Conservation (phyloP, 805 yeast species). For the Torulaspora franciscae region DNA sequence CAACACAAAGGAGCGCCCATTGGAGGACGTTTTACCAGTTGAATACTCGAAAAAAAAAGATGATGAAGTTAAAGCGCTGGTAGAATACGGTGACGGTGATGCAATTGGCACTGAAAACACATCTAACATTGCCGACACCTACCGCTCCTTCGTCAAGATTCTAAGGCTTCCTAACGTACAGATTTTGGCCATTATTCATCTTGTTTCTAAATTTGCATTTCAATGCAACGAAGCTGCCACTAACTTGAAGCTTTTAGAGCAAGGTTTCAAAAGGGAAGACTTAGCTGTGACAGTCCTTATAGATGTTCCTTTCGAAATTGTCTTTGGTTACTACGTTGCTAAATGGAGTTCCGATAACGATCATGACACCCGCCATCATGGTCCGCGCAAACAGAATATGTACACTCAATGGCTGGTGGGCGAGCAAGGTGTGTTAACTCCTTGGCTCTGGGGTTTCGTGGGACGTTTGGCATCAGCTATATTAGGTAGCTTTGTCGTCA, state of each 20-base stretch:
- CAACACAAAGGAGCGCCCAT: slow-evolving; percentile 69
- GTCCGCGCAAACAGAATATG: neutral
- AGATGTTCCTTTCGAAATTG: slow-evolving; percentile 92
- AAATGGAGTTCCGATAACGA: slow-evolving; percentile 75
- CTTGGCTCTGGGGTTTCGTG: slow-evolving; percentile 84
- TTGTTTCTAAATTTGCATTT: slow-evolving; percentile 84
- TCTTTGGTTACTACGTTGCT: slow-evolving; percentile 94
- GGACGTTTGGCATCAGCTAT: slow-evolving; percentile 76
- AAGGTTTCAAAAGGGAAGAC: slow-evolving; percentile 90
- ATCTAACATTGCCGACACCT: slow-evolving; percentile 48
- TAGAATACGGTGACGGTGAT: slow-evolving; percentile 32
- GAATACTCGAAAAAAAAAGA: slow-evolving; percentile 10
- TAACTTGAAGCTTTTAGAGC: slow-evolving; percentile 81
- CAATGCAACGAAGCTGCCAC: slow-evolving; percentile 97
- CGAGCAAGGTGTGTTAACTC: slow-evolving; percentile 58
- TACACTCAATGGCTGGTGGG: slow-evolving; percentile 26
- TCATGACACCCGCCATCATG: slow-evolving; percentile 5
- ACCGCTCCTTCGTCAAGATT: slow-evolving; percentile 63
- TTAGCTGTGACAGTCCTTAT: slow-evolving; percentile 86
- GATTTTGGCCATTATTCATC: slow-evolving; percentile 64
- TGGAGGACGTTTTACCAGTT: slow-evolving; percentile 25
- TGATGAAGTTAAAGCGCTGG: slow-evolving; percentile 15
- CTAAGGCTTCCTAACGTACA: slow-evolving; percentile 66
- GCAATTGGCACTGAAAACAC: slow-evolving; percentile 25
- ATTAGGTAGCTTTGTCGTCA: slow-evolving; percentile 69